Percentiles rank a stretch among this genome's conserved stretches.
phyloP scores from a whole-genome alignment of 2,329 filamentous ascomycete genomes.

The Nothophoma quercina region DNA sequence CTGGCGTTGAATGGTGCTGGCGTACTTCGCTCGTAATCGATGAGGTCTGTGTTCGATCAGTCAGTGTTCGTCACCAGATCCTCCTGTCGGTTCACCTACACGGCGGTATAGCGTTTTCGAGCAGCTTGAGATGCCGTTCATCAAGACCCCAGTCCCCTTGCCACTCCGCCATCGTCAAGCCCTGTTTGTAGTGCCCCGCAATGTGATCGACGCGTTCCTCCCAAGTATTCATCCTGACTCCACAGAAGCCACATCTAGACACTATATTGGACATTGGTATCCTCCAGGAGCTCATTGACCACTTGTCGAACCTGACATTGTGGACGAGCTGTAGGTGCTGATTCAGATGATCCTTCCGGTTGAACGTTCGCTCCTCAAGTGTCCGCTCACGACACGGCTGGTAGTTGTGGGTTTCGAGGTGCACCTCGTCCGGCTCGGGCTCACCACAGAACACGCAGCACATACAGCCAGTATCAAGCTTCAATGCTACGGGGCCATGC shows the following conservation, averaged over 20 bases:
- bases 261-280: conserved; percentile 32
- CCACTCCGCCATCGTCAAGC: conserved; percentile 36
- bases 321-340: conserved; percentile 40
- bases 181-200: conserved; percentile 36
- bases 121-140: conserved; percentile 17
- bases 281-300: conserved; percentile 40
- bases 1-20: conserved; percentile 33
- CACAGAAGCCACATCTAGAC: conserved; percentile 37
- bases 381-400: conserved; percentile 29
- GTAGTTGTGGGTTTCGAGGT: conserved; percentile 30
- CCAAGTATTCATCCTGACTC: conserved; percentile 29
- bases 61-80: not conserved
- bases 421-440: conserved; percentile 10
- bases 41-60: conserved; percentile 23
- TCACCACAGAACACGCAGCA: conserved; percentile 18
- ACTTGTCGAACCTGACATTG: conserved; percentile 39
- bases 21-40: conserved; percentile 30
- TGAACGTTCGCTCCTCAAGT: conserved; percentile 36
- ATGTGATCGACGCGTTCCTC: conserved; percentile 34
- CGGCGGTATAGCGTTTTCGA: conserved; percentile 32
- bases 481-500: conserved; percentile 7
- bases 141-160: conserved; percentile 39
- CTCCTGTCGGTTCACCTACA: conserved; percentile 13
- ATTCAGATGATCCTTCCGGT: conserved; percentile 39
- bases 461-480: conserved; percentile 12